Conservation (phyloP, 2,329 filamentous ascomycete genomes). For the Orbilia brochopaga region DNA sequence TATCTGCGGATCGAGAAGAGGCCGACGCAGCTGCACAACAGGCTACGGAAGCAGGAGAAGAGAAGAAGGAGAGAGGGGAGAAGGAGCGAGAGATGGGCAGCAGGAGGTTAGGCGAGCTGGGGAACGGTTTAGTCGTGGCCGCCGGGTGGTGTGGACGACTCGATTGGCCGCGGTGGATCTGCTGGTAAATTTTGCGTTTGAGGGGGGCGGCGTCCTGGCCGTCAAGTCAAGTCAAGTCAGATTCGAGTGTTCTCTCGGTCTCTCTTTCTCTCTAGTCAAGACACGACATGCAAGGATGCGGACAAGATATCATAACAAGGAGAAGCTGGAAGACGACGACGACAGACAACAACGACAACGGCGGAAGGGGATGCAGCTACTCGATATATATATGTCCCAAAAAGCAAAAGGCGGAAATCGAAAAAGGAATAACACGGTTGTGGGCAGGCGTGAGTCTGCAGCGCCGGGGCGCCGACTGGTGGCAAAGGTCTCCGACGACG, state of each 20-base stretch:
- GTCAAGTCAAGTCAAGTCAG: not conserved
- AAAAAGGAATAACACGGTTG: constrained; percentile 10
- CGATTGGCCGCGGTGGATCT: constrained; percentile 55
- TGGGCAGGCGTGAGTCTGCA: too few species aligned
- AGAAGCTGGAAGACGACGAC: constrained; percentile 9
- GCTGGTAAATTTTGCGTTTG: constrained; percentile 46
- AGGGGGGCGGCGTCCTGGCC: constrained; percentile 7
- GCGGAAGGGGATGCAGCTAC: constrained; percentile 34
- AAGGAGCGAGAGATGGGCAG: constrained; percentile 5
- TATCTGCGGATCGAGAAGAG: not conserved
- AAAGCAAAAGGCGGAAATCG: not conserved
- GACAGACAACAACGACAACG: constrained; percentile 19
- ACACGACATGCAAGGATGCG: constrained; percentile 1
- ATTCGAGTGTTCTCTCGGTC: too few species aligned
- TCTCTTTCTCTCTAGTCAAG: not conserved
- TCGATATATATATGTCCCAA: constrained; percentile 25
- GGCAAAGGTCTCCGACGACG: not conserved
- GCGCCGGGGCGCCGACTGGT: not conserved
- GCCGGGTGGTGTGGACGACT: constrained; percentile 45
- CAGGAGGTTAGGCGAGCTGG: constrained; percentile 6
- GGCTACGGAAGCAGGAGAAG: constrained; percentile 11
- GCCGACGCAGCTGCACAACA: constrained; percentile 8
- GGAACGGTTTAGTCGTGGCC: not conserved
- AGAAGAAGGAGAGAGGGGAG: constrained; percentile 14
- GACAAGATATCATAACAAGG: not conserved